Evolutionary conservation across 78 protist species (phyloP).

Genomic region (Isochrysis galbana): DNA sequence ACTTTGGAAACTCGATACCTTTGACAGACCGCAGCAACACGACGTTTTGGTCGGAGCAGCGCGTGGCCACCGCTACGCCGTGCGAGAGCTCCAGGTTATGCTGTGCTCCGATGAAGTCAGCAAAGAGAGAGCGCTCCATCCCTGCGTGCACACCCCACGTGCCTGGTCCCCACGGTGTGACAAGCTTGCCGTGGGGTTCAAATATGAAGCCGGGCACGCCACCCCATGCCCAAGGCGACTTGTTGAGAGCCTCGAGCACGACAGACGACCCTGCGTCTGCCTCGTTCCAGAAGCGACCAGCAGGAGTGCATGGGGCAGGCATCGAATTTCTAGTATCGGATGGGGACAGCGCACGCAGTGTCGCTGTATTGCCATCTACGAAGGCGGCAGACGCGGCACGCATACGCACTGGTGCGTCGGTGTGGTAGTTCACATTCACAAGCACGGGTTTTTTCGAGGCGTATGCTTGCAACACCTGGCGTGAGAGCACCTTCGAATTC

Average conservation of each 20-base stretch:
- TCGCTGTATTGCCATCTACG: background rate
- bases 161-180: background rate
- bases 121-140: background rate
- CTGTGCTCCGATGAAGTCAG: background rate
- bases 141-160: background rate
- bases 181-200: background rate
- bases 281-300: background rate
- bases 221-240: background rate
- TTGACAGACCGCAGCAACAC: background rate
- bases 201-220: background rate
- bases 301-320: background rate
- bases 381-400: background rate
- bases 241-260: background rate
- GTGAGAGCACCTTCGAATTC: background rate
- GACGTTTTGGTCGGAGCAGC: background rate
- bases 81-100: background rate
- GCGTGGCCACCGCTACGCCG: background rate
- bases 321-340: background rate
- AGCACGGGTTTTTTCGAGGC: background rate
- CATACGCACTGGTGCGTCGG: background rate
- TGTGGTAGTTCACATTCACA: background rate
- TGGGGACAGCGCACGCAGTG: background rate
- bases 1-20: background rate
- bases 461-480: background rate
- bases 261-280: background rate